These are phyloP conservation scores for Oryza meyeriana DNA, from an alignment of 176 grass and related monocot genomes.

Conservation along the genomic window DNA sequence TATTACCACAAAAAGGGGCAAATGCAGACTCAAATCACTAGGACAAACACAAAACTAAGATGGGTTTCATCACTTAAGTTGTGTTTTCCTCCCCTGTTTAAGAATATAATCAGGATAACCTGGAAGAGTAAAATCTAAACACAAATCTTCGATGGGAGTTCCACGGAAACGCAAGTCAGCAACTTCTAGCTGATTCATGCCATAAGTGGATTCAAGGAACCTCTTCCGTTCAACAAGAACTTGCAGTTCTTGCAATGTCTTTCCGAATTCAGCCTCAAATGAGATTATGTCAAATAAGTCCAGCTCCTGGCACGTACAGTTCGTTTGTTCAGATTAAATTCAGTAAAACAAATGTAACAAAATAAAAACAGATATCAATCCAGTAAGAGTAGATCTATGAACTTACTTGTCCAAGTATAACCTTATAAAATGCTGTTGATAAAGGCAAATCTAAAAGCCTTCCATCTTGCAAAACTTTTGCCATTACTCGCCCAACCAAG, in stretches of 20 bases:
- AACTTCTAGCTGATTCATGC: constrained; percentile 40
- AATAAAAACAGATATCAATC: constrained; percentile 5
- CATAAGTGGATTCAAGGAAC: constrained; percentile 46
- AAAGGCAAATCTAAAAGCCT: constrained; percentile 83
- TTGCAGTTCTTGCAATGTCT: constrained; percentile 81
- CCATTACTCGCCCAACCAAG: constrained; percentile 64
- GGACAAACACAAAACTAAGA: not conserved
- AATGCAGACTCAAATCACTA: constrained; percentile 10
- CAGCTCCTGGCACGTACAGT: constrained; percentile 63
- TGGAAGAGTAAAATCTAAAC: constrained; percentile 89
- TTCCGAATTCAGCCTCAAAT: constrained; percentile 78
- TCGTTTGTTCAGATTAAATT: not conserved
- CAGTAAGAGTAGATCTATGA: not conserved
- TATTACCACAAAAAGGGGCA: not conserved
- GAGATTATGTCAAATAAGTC: constrained; percentile 84
- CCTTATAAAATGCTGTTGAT: constrained; percentile 84
- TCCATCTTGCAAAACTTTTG: constrained; percentile 96
- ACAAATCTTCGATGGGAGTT: constrained; percentile 61
- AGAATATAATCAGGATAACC: constrained; percentile 89
- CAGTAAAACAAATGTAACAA: constrained; percentile 18
- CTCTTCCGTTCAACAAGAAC: constrained; percentile 63
- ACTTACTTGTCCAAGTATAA: constrained; percentile 75
- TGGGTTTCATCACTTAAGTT: constrained; percentile 39
- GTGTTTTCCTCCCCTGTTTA: constrained; percentile 64
- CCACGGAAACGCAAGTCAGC: constrained; percentile 58